These are phyloP conservation scores for Hyaloscypha hepaticicola DNA, from an alignment of 495 filamentous ascomycete genomes.

Conservation along the genomic window DNA sequence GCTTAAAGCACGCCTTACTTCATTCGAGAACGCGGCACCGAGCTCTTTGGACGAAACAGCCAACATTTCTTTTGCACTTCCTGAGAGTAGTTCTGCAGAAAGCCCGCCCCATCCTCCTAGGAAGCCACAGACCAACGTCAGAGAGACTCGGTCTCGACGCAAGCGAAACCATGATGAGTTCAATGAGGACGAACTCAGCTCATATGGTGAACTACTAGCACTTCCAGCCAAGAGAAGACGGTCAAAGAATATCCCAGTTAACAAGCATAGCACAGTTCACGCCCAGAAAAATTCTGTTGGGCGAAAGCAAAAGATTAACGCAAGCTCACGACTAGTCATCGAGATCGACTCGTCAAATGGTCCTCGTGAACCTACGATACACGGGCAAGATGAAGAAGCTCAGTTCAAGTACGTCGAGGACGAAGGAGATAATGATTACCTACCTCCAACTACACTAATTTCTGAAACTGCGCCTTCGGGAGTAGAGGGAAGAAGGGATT, in stretches of 20 bases:
- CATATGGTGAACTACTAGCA: not conserved
- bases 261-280: not conserved
- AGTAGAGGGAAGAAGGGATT: not conserved
- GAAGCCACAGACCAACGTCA: not conserved
- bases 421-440: not conserved
- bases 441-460: not conserved
- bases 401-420: not conserved
- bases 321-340: not conserved
- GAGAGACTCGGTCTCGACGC: not conserved
- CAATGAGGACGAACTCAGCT: not conserved
- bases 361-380: not conserved
- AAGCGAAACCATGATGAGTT: constrained; percentile 7
- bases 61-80: not conserved
- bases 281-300: not conserved
- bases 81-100: not conserved
- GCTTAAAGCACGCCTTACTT: not conserved
- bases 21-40: not conserved
- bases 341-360: not conserved
- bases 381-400: not conserved
- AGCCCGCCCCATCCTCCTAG: not conserved
- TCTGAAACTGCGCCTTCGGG: not conserved
- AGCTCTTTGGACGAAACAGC: not conserved
- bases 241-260: not conserved
- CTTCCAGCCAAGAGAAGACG: constrained; percentile 7
- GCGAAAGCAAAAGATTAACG: not conserved